Evolutionary conservation across 495 filamentous ascomycete species (phyloP).

Genomic region (Cercophora scortea): DNA sequence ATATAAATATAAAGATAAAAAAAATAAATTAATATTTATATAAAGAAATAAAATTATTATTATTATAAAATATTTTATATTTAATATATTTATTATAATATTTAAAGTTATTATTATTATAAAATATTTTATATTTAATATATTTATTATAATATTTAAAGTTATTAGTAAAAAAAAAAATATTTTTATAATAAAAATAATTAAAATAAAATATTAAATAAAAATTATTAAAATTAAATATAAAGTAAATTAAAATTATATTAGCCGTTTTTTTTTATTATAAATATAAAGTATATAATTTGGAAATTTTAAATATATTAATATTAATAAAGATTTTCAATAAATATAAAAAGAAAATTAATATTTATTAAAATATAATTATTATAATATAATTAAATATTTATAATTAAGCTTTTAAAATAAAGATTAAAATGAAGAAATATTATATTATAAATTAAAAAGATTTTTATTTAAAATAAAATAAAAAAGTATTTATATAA

Average conservation of each 20-base stretch:
- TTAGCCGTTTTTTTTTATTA: no score
- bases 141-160: no score
- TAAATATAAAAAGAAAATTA: not conserved
- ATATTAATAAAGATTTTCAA: no score
- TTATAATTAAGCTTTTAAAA: not conserved
- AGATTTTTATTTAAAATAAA: not conserved
- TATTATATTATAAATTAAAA: not conserved
- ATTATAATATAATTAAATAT: not conserved
- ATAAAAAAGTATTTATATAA: not conserved
- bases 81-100: not conserved
- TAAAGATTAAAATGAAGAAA: not conserved
- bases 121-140: no score
- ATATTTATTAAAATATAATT: not conserved
- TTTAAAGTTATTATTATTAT: not conserved
- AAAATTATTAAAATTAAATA: not conserved
- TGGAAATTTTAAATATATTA: no score
- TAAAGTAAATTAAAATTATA: not conserved
- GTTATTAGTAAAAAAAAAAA: not conserved
- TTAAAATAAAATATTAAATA: not conserved
- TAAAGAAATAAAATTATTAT: not conserved
- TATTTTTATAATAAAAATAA: not conserved
- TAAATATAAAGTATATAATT: no score
- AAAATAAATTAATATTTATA: not conserved
- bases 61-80: not conserved
- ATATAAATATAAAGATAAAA: not conserved